Evolutionary conservation across 805 yeast species (phyloP).

Genomic region (Candida caryicola): DNA sequence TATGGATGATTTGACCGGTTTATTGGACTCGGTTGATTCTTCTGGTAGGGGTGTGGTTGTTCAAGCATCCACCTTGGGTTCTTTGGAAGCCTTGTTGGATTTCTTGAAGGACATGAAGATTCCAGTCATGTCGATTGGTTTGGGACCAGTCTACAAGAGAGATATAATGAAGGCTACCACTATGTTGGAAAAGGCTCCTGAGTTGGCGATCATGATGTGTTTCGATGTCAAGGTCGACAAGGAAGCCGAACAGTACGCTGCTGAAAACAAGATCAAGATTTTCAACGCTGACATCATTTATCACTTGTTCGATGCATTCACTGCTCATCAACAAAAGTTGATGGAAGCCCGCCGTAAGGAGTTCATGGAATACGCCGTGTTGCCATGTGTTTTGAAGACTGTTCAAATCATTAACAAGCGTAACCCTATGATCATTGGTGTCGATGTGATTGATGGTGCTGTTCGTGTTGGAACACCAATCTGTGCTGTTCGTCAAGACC

Average conservation of each 20-base stretch:
- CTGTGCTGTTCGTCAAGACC: slow-evolving; percentile 87
- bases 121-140: slow-evolving; percentile 97
- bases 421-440: slow-evolving; percentile 99
- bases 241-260: slow-evolving; percentile 98
- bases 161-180: slow-evolving; percentile 97
- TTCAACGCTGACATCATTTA: slow-evolving; percentile 96
- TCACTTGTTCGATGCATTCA: slow-evolving; percentile 92
- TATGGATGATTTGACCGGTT: slow-evolving; percentile 95
- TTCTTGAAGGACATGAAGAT: slow-evolving; percentile 98
- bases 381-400: slow-evolving; percentile 93
- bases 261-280: slow-evolving; percentile 84
- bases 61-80: slow-evolving; percentile 97
- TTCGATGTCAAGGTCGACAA: slow-evolving; percentile 96
- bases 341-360: slow-evolving; percentile 89
- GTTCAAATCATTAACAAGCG: slow-evolving; percentile 96
- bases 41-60: slow-evolving; percentile 97
- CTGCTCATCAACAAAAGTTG: slow-evolving; percentile 84
- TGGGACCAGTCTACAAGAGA: slow-evolving; percentile 97
- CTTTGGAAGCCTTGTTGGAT: slow-evolving; percentile 93
- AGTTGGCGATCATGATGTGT: slow-evolving; percentile 95
- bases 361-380: slow-evolving; percentile 82
- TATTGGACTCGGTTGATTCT: slow-evolving; percentile 90
- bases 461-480: slow-evolving; percentile 92
- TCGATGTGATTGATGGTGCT: slow-evolving; percentile 90
- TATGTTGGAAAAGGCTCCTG: slow-evolving; percentile 95